A percentile compares a stretch with the other conserved stretches of the same genome.
phyloP scores from a whole-genome alignment of 1,284 basidiomycete species.

The Somion occarium region DNA sequence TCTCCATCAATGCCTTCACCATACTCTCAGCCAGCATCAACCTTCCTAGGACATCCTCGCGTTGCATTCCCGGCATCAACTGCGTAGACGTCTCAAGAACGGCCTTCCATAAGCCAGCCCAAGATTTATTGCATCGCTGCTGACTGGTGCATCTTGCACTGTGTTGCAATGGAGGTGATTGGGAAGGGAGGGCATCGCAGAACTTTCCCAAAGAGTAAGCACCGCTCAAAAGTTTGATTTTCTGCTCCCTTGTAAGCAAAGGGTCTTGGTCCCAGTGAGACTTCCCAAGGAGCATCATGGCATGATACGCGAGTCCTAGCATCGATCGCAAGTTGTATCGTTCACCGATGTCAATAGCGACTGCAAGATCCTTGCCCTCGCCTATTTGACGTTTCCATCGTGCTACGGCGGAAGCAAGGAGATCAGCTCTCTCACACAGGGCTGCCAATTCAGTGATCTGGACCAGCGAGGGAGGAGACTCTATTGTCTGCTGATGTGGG shows the following conservation, averaged over 20 bases:
- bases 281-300: constrained; percentile 39
- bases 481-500: constrained; percentile 6
- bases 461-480: constrained; percentile 25
- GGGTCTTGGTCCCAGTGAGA: constrained; percentile 36
- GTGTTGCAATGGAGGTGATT: constrained; percentile 35
- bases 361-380: constrained; percentile 38
- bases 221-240: constrained; percentile 37
- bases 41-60: constrained; percentile 36
- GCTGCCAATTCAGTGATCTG: constrained; percentile 42
- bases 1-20: constrained; percentile 37
- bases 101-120: constrained; percentile 35
- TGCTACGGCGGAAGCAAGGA: constrained; percentile 33
- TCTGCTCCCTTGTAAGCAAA: constrained; percentile 33
- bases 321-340: constrained; percentile 37
- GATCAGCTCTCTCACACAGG: constrained; percentile 38
- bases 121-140: constrained; percentile 38
- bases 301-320: constrained; percentile 38
- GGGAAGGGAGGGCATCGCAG: constrained; percentile 34
- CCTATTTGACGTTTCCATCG: constrained; percentile 39
- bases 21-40: constrained; percentile 37
- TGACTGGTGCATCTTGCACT: constrained; percentile 35
- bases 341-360: constrained; percentile 38
- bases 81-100: constrained; percentile 33
- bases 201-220: constrained; percentile 39
- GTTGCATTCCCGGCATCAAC: constrained; percentile 28